These are phyloP conservation scores for Chrysosphaeria jannelii DNA, from an alignment of 2,329 filamentous ascomycete species.

Conservation along the genomic window DNA sequence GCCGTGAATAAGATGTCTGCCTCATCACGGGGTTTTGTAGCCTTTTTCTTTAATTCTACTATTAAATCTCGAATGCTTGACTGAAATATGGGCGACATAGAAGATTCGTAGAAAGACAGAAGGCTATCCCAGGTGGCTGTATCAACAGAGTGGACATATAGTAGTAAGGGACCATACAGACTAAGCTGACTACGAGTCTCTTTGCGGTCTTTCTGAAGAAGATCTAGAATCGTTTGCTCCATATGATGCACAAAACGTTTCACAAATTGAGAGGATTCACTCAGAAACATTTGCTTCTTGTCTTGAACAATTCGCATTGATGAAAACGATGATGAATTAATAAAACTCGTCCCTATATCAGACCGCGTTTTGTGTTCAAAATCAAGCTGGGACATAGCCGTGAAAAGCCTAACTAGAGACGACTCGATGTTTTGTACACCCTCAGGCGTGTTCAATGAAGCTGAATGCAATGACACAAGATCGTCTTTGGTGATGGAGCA, in stretches of 20 bases:
- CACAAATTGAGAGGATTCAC: no score
- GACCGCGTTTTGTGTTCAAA: no score
- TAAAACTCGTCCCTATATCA: no score
- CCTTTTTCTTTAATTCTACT: constrained; percentile 50
- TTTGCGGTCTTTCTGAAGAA: no score
- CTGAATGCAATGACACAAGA: constrained; percentile 40
- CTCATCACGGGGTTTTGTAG: no score
- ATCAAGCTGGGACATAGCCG: constrained; percentile 81
- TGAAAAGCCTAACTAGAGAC: constrained; percentile 56
- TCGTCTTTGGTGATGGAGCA: constrained; percentile 60
- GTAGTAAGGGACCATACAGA: constrained; percentile 63
- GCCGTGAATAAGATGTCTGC: constrained; percentile 78
- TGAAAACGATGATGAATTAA: constrained; percentile 46
- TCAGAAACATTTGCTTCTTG: constrained; percentile 69
- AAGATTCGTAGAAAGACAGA: constrained; percentile 52
- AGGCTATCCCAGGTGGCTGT: constrained; percentile 51
- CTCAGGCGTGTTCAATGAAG: constrained; percentile 37
- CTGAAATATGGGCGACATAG: constrained; percentile 48
- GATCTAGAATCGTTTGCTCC: no score
- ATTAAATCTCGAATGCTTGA: constrained; percentile 54
- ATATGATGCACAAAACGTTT: no score
- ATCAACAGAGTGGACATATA: constrained; percentile 72
- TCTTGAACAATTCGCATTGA: constrained; percentile 86
- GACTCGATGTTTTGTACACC: constrained; percentile 53
- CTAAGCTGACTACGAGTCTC: constrained; percentile 51